A percentile compares a stretch with the other conserved stretches of the same genome.
phyloP scores from a whole-genome alignment of 805 yeast genomes.

The Metschnikowia hibisci region DNA sequence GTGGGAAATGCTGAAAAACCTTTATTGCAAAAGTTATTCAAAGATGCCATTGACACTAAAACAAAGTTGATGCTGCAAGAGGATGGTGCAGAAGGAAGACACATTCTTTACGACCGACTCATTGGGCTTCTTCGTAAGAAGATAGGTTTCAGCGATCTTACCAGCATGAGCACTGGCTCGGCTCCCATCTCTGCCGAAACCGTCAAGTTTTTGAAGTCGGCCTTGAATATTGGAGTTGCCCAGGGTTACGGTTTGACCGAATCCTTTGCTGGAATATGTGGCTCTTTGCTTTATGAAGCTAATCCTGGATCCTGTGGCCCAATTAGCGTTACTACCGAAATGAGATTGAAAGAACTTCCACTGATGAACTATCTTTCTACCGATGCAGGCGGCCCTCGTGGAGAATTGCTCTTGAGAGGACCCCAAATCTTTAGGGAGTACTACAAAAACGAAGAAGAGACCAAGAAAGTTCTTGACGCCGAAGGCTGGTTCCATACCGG shows the following conservation, averaged over 20 bases:
- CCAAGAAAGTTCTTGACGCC: constrained; percentile 16
- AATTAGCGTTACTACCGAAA: constrained; percentile 17
- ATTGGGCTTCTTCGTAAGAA: constrained; percentile 26
- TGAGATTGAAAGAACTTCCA: constrained; percentile 23
- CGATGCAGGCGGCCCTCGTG: constrained; percentile 26
- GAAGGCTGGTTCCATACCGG: constrained; percentile 32
- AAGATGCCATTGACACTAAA: constrained; percentile 28
- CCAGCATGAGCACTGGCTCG: constrained; percentile 23
- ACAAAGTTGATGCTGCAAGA: constrained; percentile 32
- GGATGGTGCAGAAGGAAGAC: constrained; percentile 36
- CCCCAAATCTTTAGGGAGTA: constrained; percentile 24
- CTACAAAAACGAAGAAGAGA: constrained; percentile 26
- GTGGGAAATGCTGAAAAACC: constrained; percentile 33
- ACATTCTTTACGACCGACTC: constrained; percentile 33
- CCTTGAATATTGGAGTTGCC: constrained; percentile 22
- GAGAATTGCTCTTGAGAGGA: constrained; percentile 26
- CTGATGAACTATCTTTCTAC: constrained; percentile 22
- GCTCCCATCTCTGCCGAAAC: constrained; percentile 25
- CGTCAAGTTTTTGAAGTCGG: constrained; percentile 23
- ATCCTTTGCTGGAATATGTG: constrained; percentile 23
- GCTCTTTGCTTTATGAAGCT: constrained; percentile 18
- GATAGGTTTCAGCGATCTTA: constrained; percentile 30
- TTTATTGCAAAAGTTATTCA: constrained; percentile 25
- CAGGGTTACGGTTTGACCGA: constrained; percentile 38
- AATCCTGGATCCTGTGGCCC: constrained; percentile 26